These are phyloP conservation scores for Sclerotiophoma versabilis DNA, from an alignment of 2,329 filamentous ascomycete genomes.

Conservation along the genomic window DNA sequence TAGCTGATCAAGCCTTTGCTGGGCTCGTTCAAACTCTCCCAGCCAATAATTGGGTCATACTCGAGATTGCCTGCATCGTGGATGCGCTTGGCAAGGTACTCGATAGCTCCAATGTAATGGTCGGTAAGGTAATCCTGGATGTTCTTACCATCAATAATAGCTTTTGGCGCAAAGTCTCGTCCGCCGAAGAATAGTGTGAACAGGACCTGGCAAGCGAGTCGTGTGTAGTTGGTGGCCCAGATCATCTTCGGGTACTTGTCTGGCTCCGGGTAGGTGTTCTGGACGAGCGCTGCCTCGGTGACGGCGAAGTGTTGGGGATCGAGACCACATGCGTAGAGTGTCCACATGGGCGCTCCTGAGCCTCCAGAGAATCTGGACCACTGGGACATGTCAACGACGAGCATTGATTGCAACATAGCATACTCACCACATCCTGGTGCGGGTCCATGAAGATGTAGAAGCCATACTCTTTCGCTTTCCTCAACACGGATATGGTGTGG, in stretches of 20 bases:
- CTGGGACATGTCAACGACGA: constrained; percentile 49
- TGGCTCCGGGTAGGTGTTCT: constrained; percentile 89
- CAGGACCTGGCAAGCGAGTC: constrained; percentile 85
- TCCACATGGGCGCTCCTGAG: constrained; percentile 97
- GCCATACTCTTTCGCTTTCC: constrained; percentile 85
- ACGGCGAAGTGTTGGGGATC: constrained; percentile 84
- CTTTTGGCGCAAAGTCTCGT: constrained; percentile 91
- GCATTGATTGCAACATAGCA: not conserved
- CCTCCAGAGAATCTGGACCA: constrained; percentile 96
- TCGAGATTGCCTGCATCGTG: constrained; percentile 89
- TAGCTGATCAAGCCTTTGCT: constrained; percentile 87
- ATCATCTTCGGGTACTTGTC: constrained; percentile 97
- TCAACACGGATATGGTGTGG: constrained; percentile 85
- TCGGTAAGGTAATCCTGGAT: constrained; percentile 94
- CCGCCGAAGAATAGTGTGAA: constrained; percentile 96
- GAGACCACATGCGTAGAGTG: constrained; percentile 89
- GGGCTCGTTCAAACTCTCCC: constrained; percentile 96
- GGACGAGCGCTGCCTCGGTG: constrained; percentile 91
- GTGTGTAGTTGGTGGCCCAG: constrained; percentile 96
- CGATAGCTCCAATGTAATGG: constrained; percentile 82
- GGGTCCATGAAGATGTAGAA: constrained; percentile 99
- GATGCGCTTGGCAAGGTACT: constrained; percentile 82
- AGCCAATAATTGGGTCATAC: constrained; percentile 86
- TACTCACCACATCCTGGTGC: constrained; percentile 90
- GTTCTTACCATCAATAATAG: constrained; percentile 91